Conservation (phyloP, 441 rosid species). For the Flueggea neowawraea region DNA sequence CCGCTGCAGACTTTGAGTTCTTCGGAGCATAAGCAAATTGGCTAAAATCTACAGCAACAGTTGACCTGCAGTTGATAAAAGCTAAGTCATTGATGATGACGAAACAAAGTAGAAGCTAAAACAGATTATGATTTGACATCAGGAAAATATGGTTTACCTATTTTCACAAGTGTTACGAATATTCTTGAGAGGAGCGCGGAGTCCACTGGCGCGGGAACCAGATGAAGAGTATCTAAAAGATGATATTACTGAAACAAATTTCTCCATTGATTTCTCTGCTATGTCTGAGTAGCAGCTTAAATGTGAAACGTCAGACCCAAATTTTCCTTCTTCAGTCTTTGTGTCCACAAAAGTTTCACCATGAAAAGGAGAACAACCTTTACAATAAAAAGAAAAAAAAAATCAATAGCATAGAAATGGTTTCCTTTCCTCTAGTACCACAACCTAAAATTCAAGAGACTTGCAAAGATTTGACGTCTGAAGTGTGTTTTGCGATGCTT, state of each 20-base stretch:
- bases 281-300: slow-evolving; percentile 54
- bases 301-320: slow-evolving; percentile 81
- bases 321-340: slow-evolving; percentile 40
- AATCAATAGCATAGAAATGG: neutral
- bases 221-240: slow-evolving; percentile 54
- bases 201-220: slow-evolving; percentile 93
- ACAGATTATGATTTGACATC: neutral
- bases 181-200: slow-evolving; percentile 82
- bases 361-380: neutral
- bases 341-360: slow-evolving; percentile 24
- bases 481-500: too few relatives aligned
- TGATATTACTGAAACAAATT: slow-evolving; percentile 62
- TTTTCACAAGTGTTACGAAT: slow-evolving; percentile 39
- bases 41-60: slow-evolving; percentile 42
- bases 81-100: slow-evolving; percentile 14
- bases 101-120: slow-evolving; percentile 4
- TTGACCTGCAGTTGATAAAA: slow-evolving; percentile 35
- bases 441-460: too few relatives aligned
- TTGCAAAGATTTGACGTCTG: too few relatives aligned
- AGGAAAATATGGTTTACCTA: slow-evolving; percentile 36
- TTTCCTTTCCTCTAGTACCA: neutral
- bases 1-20: slow-evolving; percentile 28
- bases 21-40: slow-evolving; percentile 56
- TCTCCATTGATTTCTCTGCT: slow-evolving; percentile 86
- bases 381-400: neutral